Percentiles rank a stretch among this genome's conserved stretches.
Conservation (phyloP, 2,329 filamentous ascomycete genomes). For the Aspergillus puulaauensis region DNA sequence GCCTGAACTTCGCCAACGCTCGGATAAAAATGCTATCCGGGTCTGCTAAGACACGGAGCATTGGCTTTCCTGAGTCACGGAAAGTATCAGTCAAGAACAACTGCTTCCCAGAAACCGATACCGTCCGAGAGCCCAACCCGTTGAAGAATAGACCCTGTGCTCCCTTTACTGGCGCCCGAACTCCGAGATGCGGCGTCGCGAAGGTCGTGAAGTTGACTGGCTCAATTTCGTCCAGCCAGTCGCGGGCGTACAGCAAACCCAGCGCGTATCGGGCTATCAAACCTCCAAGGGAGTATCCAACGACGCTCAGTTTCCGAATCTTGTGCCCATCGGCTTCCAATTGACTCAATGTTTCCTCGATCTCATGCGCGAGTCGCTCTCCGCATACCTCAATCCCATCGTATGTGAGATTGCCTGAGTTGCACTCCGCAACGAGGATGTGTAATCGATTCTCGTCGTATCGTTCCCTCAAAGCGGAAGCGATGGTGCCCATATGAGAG, state of each 20-base stretch:
- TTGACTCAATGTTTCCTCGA: slow-evolving; percentile 58
- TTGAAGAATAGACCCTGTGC: slow-evolving; percentile 73
- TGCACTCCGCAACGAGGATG: slow-evolving; percentile 56
- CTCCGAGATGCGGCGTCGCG: slow-evolving; percentile 79
- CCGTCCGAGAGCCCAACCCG: slow-evolving; percentile 73
- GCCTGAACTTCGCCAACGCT: slow-evolving; percentile 72
- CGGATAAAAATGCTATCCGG: slow-evolving; percentile 81
- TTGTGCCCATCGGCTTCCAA: slow-evolving; percentile 63
- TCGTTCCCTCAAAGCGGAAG: slow-evolving; percentile 50
- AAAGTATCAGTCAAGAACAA: slow-evolving; percentile 86
- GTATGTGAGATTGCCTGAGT: slow-evolving; percentile 60
- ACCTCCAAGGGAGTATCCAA: slow-evolving; percentile 88
- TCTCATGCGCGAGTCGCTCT: slow-evolving; percentile 63
- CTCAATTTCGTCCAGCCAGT: slow-evolving; percentile 73
- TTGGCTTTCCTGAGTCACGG: slow-evolving; percentile 74
- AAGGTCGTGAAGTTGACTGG: slow-evolving; percentile 96
- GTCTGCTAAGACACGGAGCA: slow-evolving; percentile 80
- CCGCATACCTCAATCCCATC: slow-evolving; percentile 69
- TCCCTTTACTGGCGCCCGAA: slow-evolving; percentile 67
- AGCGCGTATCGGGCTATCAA: slow-evolving; percentile 83
- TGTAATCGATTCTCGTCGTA: slow-evolving; percentile 54
- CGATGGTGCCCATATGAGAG: slow-evolving; percentile 56
- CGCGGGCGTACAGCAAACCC: slow-evolving; percentile 77
- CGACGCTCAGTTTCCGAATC: slow-evolving; percentile 78
- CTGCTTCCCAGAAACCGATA: slow-evolving; percentile 82